Conservation (phyloP, 2,329 filamentous ascomycete genomes). For the Pseudonectria buxi region DNA sequence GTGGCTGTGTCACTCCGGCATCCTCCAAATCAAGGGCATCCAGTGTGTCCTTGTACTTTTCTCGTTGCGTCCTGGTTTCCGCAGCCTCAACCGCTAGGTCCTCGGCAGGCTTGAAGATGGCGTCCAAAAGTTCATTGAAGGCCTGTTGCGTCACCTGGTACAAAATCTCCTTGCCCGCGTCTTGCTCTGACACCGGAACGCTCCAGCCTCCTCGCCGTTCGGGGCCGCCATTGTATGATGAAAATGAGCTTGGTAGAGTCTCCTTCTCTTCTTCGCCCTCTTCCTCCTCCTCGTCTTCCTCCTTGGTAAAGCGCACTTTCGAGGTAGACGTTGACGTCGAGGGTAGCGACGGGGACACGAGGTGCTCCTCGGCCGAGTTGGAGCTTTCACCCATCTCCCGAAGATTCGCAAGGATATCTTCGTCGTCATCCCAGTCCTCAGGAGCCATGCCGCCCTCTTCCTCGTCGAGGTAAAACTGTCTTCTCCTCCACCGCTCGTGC, state of each 20-base stretch:
- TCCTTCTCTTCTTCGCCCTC: slow-evolving; percentile 70
- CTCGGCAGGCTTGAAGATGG: slow-evolving; percentile 76
- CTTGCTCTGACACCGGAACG: slow-evolving; percentile 71
- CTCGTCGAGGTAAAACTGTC: slow-evolving; percentile 77
- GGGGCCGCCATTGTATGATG: slow-evolving; percentile 64
- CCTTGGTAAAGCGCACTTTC: slow-evolving; percentile 71
- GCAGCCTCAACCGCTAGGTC: slow-evolving; percentile 64
- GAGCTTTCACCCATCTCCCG: slow-evolving; percentile 34
- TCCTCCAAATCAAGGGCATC: slow-evolving; percentile 31
- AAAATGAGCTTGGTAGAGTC: slow-evolving; percentile 62
- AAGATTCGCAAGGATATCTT: slow-evolving; percentile 45
- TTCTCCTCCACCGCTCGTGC: slow-evolving; percentile 66
- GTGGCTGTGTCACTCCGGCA: slow-evolving; percentile 14
- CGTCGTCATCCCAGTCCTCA: slow-evolving; percentile 54
- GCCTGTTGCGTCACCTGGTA: slow-evolving; percentile 87
- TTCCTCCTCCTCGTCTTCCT: slow-evolving; percentile 61
- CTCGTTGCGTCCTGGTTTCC: slow-evolving; percentile 54
- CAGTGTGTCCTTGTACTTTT: slow-evolving; percentile 46
- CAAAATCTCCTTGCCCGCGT: slow-evolving; percentile 80
- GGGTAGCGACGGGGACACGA: slow-evolving; percentile 30
- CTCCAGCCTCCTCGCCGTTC: slow-evolving; percentile 74
- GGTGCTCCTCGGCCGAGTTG: slow-evolving; percentile 32
- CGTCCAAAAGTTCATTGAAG: slow-evolving; percentile 86
- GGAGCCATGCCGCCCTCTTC: slow-evolving; percentile 69
- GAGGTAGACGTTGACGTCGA: slow-evolving; percentile 65